phyloP scores from a whole-genome alignment of 495 filamentous ascomycete genomes.

The Beverwykella pulmonaria region DNA sequence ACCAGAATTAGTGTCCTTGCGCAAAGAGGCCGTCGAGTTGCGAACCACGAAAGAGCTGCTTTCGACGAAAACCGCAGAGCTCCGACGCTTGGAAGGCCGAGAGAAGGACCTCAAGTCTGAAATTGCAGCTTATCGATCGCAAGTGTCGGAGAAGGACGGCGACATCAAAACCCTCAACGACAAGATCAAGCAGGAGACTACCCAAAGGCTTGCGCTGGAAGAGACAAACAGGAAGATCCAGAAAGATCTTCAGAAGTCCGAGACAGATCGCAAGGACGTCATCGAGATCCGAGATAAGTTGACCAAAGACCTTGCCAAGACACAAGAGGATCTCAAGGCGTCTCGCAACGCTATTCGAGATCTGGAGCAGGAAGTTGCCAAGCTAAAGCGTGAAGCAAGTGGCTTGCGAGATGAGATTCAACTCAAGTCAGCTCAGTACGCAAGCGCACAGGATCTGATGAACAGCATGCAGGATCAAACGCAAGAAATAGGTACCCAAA shows the following conservation, averaged over 20 bases:
- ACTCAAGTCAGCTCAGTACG: conserved; percentile 81
- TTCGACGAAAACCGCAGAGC: conserved; percentile 63
- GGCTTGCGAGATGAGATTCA: conserved; percentile 79
- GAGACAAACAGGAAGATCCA: conserved; percentile 69
- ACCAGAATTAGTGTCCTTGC: conserved; percentile 75
- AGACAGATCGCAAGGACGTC: conserved; percentile 76
- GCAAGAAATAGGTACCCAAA: conserved; percentile 83
- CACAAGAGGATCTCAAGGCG: conserved; percentile 68
- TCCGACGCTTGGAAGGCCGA: conserved; percentile 73
- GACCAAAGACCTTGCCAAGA: conserved; percentile 65
- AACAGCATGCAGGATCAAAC: conserved; percentile 91
- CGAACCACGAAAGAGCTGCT: conserved; percentile 73
- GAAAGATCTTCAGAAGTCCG: conserved; percentile 72
- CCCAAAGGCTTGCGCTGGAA: conserved; percentile 70
- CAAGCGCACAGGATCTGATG: conserved; percentile 80
- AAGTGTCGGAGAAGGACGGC: conserved; percentile 68
- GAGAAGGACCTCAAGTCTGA: conserved; percentile 81
- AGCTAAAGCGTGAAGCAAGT: conserved; percentile 64
- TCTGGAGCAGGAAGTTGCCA: conserved; percentile 69
- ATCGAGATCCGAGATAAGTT: conserved; percentile 70
- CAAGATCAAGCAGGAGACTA: conserved; percentile 73
- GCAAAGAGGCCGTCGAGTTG: conserved; percentile 72
- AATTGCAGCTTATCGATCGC: conserved; percentile 66
- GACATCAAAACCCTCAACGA: conserved; percentile 78
- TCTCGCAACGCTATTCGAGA: conserved; percentile 66